Evolutionary conservation across 2,329 filamentous ascomycete species (phyloP), one percentile per base, ranked within the genome.

Genomic region (Colletotrichum musicola): DNA sequence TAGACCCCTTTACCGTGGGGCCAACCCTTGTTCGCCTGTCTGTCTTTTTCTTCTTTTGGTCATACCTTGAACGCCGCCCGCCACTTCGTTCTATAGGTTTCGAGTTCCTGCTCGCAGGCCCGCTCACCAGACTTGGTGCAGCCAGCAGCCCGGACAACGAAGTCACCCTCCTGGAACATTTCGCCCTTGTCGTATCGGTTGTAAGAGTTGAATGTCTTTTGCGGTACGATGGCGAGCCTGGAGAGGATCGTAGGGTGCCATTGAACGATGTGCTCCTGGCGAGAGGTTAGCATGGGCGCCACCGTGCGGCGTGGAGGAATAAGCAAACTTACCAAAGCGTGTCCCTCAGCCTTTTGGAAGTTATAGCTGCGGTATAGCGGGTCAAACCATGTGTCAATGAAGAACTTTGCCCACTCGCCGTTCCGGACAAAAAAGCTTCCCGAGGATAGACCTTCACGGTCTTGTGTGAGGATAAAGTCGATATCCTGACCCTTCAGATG

Each of bases 241-340:
- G 95, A 94, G 12, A 99, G 88, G 51, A 99, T 92, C 0, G 96
- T 99, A 30, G 95, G 94, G 77, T 99, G 96, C 97, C 96, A 99
- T 84, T 97, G 95, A 40, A 93, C 89, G 73, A 95, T 92, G 77
- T 96, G 93, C 81, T 95, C 93, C 92, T 95, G 71, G 13, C 49
- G 55, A 12, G 22, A 16, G 25, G 40, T 69, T 12, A 62, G 59
- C n/a, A 40, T 9, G 44, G 35, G 40, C 16, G 30, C 35, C 6
- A 10, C 6, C 47, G 20, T 30, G 47, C 30, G 35, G 58, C 35
- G 38, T 18, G 7, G 30, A 27, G n/a, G 27, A 27, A 49, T 78
- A 47, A 47, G 25, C 40, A 4, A 22, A 61, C 90, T 77, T 84
- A 94, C 96, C 83, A 99, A 81, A 58, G 95, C 95, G 83, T 99